Conservation (phyloP, 495 filamentous ascomycete species). For the Penicillium manginii region DNA sequence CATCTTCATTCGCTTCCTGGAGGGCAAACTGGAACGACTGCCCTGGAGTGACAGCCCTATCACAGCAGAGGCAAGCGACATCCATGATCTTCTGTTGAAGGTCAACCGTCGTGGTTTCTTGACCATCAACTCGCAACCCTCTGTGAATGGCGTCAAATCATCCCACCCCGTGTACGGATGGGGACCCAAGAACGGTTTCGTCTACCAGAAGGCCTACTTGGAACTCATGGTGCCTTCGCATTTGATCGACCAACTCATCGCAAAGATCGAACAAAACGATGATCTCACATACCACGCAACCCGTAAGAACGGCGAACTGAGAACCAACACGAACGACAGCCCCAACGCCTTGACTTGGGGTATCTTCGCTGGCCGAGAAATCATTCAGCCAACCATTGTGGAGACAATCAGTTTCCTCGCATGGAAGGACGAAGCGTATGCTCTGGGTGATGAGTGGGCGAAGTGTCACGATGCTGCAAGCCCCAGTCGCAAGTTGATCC, state of each 20-base stretch:
- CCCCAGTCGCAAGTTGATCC: constrained; percentile 81
- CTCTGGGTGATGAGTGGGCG: constrained; percentile 90
- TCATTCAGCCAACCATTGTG: constrained; percentile 98
- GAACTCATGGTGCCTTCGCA: constrained; percentile 85
- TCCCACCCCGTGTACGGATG: constrained; percentile 87
- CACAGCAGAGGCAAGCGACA: constrained; percentile 74
- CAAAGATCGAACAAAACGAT: constrained; percentile 74
- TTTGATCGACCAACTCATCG: constrained; percentile 75
- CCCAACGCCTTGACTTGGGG: constrained; percentile 99
- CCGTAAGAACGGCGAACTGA: constrained; percentile 75
- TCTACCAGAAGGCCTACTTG: constrained; percentile 98
- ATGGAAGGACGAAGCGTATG: constrained; percentile 98
- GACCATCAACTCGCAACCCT: constrained; percentile 97
- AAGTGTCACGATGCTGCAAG: constrained; percentile 79
- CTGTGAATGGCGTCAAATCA: constrained; percentile 90
- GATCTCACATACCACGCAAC: constrained; percentile 94
- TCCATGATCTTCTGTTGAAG: constrained; percentile 74
- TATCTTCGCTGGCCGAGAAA: constrained; percentile 97
- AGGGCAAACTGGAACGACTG: constrained; percentile 76
- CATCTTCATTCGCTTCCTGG: constrained; percentile 82
- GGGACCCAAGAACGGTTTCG: constrained; percentile 93
- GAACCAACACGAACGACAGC: constrained; percentile 80
- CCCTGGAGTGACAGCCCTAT: constrained; percentile 96
- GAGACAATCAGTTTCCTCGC: constrained; percentile 97
- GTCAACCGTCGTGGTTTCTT: constrained; percentile 87